These are phyloP conservation scores for Hemisphaericaspora lyxosophila DNA, from an alignment of 1,139 yeast species.

Conservation along the genomic window DNA sequence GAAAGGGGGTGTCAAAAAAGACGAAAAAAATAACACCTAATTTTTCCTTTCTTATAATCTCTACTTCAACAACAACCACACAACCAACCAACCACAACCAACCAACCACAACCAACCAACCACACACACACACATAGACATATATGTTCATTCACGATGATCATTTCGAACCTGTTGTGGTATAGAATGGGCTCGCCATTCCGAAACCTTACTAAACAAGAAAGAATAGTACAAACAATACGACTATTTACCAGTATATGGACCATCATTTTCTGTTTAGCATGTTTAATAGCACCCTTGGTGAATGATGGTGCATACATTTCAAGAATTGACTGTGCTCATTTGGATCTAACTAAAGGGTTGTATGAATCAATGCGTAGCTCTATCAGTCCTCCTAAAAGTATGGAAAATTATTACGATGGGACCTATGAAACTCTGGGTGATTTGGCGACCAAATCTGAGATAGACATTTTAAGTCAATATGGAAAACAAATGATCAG, in stretches of 20 bases:
- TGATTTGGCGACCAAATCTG: slow-evolving; percentile 50
- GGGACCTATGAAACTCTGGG: slow-evolving; percentile 8
- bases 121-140: no score
- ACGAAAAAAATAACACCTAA: no score
- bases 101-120: no score
- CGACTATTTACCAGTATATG: slow-evolving; percentile 29
- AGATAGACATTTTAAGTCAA: slow-evolving; percentile 44
- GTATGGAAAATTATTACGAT: slow-evolving; percentile 13
- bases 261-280: slow-evolving; percentile 23
- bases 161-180: background rate
- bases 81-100: no score
- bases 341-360: slow-evolving; percentile 51
- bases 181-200: slow-evolving; percentile 21
- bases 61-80: no score
- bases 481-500: slow-evolving; percentile 51
- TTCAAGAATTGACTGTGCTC: slow-evolving; percentile 48
- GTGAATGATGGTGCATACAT: slow-evolving; percentile 25
- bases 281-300: slow-evolving; percentile 32
- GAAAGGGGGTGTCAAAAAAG: no score
- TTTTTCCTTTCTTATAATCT: no score
- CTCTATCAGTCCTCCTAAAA: slow-evolving; percentile 29
- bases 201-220: slow-evolving; percentile 29
- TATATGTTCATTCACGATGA: no score
- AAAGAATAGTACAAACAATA: slow-evolving; percentile 28
- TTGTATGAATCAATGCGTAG: slow-evolving; percentile 46